These are phyloP conservation scores for Bothia castanella DNA, from an alignment of 1,284 basidiomycete species.

Conservation along the genomic window DNA sequence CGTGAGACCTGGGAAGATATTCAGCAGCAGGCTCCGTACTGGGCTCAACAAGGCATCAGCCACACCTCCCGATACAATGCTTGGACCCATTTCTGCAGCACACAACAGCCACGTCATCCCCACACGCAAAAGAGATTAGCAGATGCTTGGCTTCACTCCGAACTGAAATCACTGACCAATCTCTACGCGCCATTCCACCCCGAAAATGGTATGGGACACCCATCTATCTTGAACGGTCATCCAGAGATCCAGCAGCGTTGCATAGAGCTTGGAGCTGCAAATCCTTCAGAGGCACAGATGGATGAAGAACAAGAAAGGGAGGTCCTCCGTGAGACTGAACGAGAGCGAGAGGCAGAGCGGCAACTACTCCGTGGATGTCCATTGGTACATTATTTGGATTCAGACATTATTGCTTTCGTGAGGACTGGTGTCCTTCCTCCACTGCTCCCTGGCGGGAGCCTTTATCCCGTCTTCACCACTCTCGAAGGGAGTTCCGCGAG, in stretches of 20 bases:
- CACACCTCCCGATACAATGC: slow-evolving; percentile 32
- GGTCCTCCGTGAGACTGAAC: neutral
- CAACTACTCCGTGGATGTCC: no score
- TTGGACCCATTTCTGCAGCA: slow-evolving; percentile 23
- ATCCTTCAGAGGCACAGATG: neutral
- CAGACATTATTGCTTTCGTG: neutral
- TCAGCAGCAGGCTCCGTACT: slow-evolving; percentile 37
- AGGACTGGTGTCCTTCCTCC: neutral
- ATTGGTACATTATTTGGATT: neutral
- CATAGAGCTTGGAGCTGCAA: neutral
- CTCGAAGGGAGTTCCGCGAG: neutral
- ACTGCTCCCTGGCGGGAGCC: no score
- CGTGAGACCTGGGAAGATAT: slow-evolving; percentile 42
- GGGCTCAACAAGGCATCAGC: slow-evolving; percentile 45
- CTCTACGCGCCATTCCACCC: neutral
- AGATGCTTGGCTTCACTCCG: slow-evolving; percentile 34
- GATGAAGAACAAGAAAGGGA: neutral
- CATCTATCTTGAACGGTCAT: neutral
- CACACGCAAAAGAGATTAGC: slow-evolving; percentile 22
- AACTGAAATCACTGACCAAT: slow-evolving; percentile 27
- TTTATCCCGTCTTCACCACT: neutral
- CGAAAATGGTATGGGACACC: neutral
- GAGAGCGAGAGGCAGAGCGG: neutral
- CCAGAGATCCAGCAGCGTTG: neutral
- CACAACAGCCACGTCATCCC: neutral